Evolutionary conservation across 768 basidiomycete genomes (phyloP).

Genomic region (Pilatotrama ljubarskyi): DNA sequence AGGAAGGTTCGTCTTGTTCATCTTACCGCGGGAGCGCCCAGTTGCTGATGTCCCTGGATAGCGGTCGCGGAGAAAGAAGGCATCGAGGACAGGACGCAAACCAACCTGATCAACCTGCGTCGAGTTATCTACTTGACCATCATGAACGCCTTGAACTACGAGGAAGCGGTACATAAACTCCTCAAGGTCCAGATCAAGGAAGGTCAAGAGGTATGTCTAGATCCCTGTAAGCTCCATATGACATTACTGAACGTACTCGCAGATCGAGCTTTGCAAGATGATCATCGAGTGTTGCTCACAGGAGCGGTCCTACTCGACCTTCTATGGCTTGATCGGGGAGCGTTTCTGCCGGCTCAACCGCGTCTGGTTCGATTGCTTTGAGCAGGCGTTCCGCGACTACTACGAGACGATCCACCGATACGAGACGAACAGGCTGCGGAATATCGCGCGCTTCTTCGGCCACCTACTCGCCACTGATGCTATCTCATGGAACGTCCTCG

Average conservation of each 20-base stretch:
- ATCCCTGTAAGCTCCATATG: neutral
- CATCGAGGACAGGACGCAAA: constrained; percentile 93
- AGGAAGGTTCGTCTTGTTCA: constrained; percentile 41
- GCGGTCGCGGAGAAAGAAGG: constrained; percentile 79
- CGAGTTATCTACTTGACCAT: constrained; percentile 95
- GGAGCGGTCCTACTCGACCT: constrained; percentile 96
- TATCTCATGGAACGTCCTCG: constrained; percentile 85
- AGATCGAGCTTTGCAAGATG: constrained; percentile 98
- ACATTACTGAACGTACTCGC: constrained; percentile 4
- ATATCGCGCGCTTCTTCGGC: constrained; percentile 96
- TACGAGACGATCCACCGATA: constrained; percentile 98
- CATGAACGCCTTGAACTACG: constrained; percentile 98
- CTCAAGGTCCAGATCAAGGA: constrained; percentile 90
- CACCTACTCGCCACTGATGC: constrained; percentile 86
- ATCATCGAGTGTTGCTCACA: constrained; percentile 99
- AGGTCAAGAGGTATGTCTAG: constrained; percentile 80
- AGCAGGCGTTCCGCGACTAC: constrained; percentile 85
- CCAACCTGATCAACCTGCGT: constrained; percentile 92
- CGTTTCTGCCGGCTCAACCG: constrained; percentile 96
- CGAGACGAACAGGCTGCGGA: constrained; percentile 96
- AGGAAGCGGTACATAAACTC: constrained; percentile 98
- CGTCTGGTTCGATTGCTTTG: constrained; percentile 88
- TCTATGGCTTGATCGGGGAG: constrained; percentile 95
- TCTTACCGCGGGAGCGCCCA: neutral
- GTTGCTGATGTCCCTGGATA: constrained; percentile 30